Base-by-base conservation (phyloP, 352 stramenopile species). In the Phytophthora niederhauseri region DNA sequence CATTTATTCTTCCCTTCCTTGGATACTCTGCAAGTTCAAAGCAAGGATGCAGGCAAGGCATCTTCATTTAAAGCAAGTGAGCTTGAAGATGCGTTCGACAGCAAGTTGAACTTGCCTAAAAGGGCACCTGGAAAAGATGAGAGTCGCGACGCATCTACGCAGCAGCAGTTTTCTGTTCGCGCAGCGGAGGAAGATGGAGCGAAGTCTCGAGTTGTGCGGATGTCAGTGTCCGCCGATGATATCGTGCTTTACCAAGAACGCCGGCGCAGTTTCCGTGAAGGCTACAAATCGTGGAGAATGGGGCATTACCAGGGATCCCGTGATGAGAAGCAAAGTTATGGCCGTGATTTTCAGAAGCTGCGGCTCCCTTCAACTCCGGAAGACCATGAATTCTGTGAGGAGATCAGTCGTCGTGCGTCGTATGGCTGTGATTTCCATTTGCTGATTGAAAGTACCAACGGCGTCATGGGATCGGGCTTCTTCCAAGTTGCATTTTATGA, bases 401-500 rank as follows among this genome's bases (percentile, higher is more conserved):
- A 90, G 5, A 62, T 93, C 17, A 90, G 77, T 68, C 81, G 76
- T 6, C 71, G 85, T 38, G 71, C 77, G 4, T 62, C 77, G 2
- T 87, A 86, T 14, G 87, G 87, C 0, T 81, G 78, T 49, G 87
- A 95, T 61, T 93, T 90, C 59, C 87, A 95, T 53, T 48, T 95
- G n/a, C 56, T 95, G 8, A 88, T 96, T 61, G 80, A 93, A 59
- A 81, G 69, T 58, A 60, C 72, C n/a, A 69, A 78, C 28, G 84
- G 78, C 4, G 54, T 56, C 6, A 34, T 89, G 6, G 81, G 86
- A 0, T 94, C 87, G 6, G 87, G 89, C 0, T 94, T 94, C 61
- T 94, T 97, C 59, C 89, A 95, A 60, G 84, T 97, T 59, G 83
- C 87, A 8, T 95, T 97, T 56, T 95, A 95, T 48, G 89, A 97